phyloP scores from a whole-genome alignment of 768 basidiomycete species.

The Panellus pusillus region DNA sequence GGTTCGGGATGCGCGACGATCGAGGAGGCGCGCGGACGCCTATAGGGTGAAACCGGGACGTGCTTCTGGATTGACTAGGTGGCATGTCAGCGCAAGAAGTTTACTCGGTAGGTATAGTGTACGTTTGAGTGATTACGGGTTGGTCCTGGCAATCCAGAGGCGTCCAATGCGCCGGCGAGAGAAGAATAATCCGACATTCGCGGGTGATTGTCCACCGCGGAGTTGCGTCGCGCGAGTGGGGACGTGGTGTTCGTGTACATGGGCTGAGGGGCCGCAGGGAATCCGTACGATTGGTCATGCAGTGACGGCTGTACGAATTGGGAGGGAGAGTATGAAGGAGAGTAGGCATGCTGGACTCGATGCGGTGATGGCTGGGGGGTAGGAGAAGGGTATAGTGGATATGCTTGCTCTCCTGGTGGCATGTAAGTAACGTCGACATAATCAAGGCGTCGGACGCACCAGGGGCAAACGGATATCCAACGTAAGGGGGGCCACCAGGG shows the following conservation, averaged over 20 bases:
- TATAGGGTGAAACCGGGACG: slow-evolving; percentile 8
- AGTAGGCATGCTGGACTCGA: slow-evolving; percentile 6
- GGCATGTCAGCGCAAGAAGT: neutral
- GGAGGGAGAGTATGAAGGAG: slow-evolving; percentile 15
- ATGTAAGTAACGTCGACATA: neutral
- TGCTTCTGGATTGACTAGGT: slow-evolving; percentile 17
- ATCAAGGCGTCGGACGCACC: slow-evolving; percentile 3
- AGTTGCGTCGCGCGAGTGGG: slow-evolving; percentile 16
- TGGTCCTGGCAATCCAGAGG: slow-evolving; percentile 1
- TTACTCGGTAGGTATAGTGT: neutral
- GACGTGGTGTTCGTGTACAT: neutral
- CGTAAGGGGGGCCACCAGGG: neutral
- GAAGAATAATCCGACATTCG: slow-evolving; percentile 12
- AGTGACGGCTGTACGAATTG: slow-evolving; percentile 16
- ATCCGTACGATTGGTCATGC: slow-evolving; percentile 10
- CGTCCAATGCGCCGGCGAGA: slow-evolving; percentile 13
- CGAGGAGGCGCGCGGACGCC: slow-evolving; percentile 10
- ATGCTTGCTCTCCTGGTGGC: slow-evolving; percentile 17
- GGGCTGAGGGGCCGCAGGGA: slow-evolving; percentile 11
- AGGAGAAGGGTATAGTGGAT: neutral
- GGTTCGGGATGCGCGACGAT: slow-evolving; percentile 10
- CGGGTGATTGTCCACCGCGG: slow-evolving; percentile 7
- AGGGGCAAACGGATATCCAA: slow-evolving; percentile 6
- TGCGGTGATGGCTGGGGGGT: slow-evolving; percentile 1
- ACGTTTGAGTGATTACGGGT: slow-evolving; percentile 11